These are phyloP conservation scores for Penicillium sp. DNA, from an alignment of 2,329 filamentous ascomycete genomes.

Conservation along the genomic window DNA sequence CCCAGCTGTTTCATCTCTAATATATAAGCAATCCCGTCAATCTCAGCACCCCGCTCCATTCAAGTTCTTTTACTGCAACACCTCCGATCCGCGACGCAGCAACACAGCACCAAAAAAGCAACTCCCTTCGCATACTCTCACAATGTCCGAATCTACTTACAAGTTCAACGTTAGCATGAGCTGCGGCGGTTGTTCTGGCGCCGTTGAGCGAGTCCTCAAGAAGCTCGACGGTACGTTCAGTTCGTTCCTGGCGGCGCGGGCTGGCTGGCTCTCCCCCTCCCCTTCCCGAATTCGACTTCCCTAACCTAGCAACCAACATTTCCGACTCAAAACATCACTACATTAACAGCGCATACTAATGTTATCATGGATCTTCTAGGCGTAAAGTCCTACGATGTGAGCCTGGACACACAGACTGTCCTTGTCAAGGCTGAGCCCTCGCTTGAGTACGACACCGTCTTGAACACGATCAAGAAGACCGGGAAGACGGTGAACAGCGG, in stretches of 20 bases:
- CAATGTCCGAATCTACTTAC: slow-evolving; percentile 81
- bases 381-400: slow-evolving; percentile 84
- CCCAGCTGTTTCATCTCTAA: neutral
- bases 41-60: neutral
- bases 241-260: neutral
- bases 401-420: slow-evolving; percentile 83
- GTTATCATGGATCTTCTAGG: slow-evolving; percentile 56
- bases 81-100: neutral
- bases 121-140: neutral
- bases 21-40: neutral
- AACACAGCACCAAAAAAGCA: neutral
- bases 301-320: neutral
- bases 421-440: slow-evolving; percentile 72
- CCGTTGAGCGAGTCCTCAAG: slow-evolving; percentile 87
- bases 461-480: slow-evolving; percentile 90
- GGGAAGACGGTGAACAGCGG: slow-evolving; percentile 84
- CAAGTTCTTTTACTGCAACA: neutral
- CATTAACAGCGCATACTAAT: neutral
- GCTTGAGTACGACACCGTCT: slow-evolving; percentile 78
- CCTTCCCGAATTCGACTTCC: neutral
- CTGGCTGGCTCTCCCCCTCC: neutral
- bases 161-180: slow-evolving; percentile 94
- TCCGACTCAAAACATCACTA: neutral
- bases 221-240: slow-evolving; percentile 77
- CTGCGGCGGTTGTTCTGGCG: slow-evolving; percentile 95